Evolutionary conservation across 176 grass and related monocot species (phyloP).

Genomic region (Miscanthus lutarioriparius): DNA sequence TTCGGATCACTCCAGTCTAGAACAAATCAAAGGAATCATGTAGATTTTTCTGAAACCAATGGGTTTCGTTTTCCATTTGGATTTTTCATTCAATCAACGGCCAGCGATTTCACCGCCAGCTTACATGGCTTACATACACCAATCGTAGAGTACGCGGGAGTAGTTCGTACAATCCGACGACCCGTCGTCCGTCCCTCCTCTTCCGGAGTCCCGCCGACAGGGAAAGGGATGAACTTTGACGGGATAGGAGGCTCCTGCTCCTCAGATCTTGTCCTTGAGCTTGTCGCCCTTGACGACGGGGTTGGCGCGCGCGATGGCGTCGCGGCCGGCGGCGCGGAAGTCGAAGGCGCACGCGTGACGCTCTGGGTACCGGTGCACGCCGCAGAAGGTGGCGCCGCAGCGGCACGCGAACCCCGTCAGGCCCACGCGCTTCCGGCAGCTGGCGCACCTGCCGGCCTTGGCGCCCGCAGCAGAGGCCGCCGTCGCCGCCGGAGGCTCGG

Average conservation of each 20-base stretch:
- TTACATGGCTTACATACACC: neutral
- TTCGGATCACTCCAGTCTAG: neutral
- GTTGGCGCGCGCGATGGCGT: conserved; percentile 50
- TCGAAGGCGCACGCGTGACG: conserved; percentile 49
- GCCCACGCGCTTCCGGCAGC: conserved; percentile 46
- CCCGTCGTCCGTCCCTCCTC: neutral
- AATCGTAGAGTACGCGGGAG: neutral
- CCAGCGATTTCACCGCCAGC: conserved; percentile 24
- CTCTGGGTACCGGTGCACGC: conserved; percentile 48
- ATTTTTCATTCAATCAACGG: neutral
- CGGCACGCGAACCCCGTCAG: conserved; percentile 45
- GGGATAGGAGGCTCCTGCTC: neutral
- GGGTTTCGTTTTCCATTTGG: neutral
- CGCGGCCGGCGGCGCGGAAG: conserved; percentile 45
- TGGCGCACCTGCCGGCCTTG: conserved; percentile 15
- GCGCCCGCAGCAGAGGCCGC: neutral
- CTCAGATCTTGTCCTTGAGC: conserved; percentile 46
- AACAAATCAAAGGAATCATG: neutral
- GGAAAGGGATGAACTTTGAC: too few species aligned
- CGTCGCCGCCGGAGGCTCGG: neutral
- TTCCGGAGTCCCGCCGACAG: neutral
- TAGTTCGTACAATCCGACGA: neutral
- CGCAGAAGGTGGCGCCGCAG: conserved; percentile 47
- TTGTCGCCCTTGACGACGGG: conserved; percentile 45
- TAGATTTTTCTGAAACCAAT: neutral